Base-by-base conservation (phyloP, 805 yeast species). In the Candida insectorum region DNA sequence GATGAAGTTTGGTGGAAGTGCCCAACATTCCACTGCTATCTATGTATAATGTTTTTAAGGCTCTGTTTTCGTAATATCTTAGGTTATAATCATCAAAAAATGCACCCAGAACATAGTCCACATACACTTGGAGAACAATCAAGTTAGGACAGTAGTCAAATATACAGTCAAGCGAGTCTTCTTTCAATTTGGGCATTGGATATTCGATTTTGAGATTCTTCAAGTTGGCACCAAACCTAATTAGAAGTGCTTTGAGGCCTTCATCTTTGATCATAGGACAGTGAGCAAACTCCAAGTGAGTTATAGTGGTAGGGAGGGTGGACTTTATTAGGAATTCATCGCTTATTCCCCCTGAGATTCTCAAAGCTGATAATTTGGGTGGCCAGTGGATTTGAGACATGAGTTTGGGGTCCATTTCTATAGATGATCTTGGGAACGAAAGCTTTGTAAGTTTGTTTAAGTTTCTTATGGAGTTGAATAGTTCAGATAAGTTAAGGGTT, bases 1-100 rank as follows among this genome's bases (percentile, higher is more conserved):
- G 96, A 48, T 85, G 86, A 21, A 93, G 62, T 50, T 86, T 86
- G 16, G 81, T 75, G 2, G 87, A 73, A 37, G 89, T 85, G 2
- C 97, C 97, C 39, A 84, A 59, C 62, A 81, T 77, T 2, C 97
- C 97, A 40, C 94, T 81, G 28, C 95, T 81, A 37, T 85, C 91
- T 16, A 93, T 69, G 50, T 77, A 76, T 22, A 93, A 56, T 1
- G 77, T 71, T 33, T 65, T 68, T 39, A 91, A 59, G 1, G 86
- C 85, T 19, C 71, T 46, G 11, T 56, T 48, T 2, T 44, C 42
- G 15, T 53, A 30, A 26, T 40, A 44, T 9, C 49, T 44, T 24
- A 64, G 44, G 50, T 55, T 42, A 25, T 54, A 52, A 24, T 54
- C 66, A 41, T 56, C 70, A 41, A 60, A 65, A 34, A 60, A 60